Evolutionary conservation across 2,329 filamentous ascomycete species (phyloP), one percentile per base, ranked within the genome.

Genomic region (Plectosphaerella plurivora): DNA sequence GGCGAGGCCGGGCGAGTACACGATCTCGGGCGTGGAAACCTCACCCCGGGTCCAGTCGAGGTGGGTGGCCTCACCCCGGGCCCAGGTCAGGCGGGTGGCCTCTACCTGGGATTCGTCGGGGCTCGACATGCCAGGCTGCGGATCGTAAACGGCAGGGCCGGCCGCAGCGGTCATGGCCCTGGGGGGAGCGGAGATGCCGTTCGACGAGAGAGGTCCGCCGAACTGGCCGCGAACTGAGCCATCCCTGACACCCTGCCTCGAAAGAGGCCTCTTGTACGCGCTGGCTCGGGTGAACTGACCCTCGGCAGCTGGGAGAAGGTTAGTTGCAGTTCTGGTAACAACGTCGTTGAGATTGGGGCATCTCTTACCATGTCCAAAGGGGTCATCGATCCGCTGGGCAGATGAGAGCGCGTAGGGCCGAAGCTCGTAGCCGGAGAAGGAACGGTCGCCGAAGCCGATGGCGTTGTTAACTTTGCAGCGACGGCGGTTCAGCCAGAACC

Each of bases 391-490:
- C 25, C 1, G 9, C 4, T 6, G n/a, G 28, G 22, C 15, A n/a
- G 46, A 24, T 8, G 46, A 5, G 4, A 37, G 22, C 57, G 55
- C 18, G 51, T 53, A 9, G 54, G 42, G 33, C 50, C 47, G n/a
- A 33, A 24, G 22, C 51, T 24, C 14, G 54, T 49, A 9, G 45
- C 60, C 59, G 16, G 60, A 63, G 48, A 63, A 51, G 54, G 67
- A 60, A 46, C 10, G n/a, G 41, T 18, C 41, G 11, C 18, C 16
- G 41, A 33, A 33, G 8, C 28, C 28, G 28, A 33, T 60, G 1
- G 61, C 22, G 45, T 49, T 22, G 37, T 54, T 18, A 52, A 48
- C 18, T 36, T 14, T 9, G 48, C 28, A 12, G 28, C 28, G 28
- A 12, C 28, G 28, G 28, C 28, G 28, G 11, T 33, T 33, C 28